These are phyloP conservation scores for Aleurites moluccanus DNA, from an alignment of 441 rosid genomes.

Conservation along the genomic window DNA sequence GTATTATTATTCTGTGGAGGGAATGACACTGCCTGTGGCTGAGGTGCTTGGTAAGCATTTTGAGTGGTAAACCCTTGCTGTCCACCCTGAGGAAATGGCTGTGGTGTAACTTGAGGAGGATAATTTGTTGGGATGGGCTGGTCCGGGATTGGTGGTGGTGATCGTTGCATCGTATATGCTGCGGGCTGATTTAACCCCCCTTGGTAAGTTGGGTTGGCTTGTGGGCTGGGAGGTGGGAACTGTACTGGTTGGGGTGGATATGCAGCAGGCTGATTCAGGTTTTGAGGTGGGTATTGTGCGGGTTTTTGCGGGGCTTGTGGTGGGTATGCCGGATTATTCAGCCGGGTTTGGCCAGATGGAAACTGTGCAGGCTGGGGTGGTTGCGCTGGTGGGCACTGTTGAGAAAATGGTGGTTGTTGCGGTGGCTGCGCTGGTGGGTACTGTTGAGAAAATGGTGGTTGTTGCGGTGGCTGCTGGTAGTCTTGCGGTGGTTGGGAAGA, in stretches of 20 bases:
- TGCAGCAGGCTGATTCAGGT: background rate
- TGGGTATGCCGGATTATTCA: background rate
- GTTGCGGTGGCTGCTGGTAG: background rate
- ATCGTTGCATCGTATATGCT: constrained; percentile 6
- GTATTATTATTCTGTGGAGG: constrained; percentile 3
- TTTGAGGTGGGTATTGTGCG: background rate
- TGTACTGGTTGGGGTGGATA: constrained; percentile 27
- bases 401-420: background rate
- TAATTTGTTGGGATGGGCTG: background rate
- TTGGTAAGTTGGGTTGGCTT: background rate
- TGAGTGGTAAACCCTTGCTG: background rate
- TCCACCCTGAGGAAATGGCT: constrained; percentile 9
- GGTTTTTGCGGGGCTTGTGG: constrained; percentile 9
- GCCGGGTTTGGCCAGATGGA: background rate
- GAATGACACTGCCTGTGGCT: constrained; percentile 16
- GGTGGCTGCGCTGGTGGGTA: background rate
- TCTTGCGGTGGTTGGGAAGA: constrained; percentile 1
- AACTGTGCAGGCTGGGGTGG: background rate
- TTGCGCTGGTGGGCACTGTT: background rate
- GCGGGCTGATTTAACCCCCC: background rate
- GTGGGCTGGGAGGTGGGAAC: constrained; percentile 14
- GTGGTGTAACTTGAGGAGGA: background rate
- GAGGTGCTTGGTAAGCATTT: constrained; percentile 20
- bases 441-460: background rate
- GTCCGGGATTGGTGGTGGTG: background rate